phyloP scores from a whole-genome alignment of 805 yeast genomes.

The Candida qinlingensis region DNA sequence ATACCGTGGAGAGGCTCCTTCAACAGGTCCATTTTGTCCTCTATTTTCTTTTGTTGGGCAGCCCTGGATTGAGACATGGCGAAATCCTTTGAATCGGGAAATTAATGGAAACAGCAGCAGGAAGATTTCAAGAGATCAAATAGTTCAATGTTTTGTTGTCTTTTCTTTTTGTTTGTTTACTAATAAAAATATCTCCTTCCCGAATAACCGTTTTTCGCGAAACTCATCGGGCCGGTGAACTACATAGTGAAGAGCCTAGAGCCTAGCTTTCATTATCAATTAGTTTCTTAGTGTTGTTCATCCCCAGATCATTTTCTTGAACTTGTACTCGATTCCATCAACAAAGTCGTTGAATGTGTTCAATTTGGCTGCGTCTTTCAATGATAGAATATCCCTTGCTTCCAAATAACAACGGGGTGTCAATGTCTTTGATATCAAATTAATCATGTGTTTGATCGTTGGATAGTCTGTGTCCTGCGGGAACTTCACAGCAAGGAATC shows the following conservation, averaged over 20 bases:
- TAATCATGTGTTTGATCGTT: slow-evolving; percentile 20
- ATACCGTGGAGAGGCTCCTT: slow-evolving; percentile 74
- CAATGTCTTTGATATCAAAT: slow-evolving; percentile 22
- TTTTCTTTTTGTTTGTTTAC: not conserved
- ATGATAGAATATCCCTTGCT: slow-evolving; percentile 29
- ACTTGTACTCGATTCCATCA: slow-evolving; percentile 29
- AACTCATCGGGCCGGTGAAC: no score
- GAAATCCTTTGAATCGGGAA: no score
- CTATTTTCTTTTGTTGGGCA: slow-evolving; percentile 1
- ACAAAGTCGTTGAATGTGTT: slow-evolving; percentile 26
- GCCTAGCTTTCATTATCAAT: no score
- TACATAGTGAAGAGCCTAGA: no score
- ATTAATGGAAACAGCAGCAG: no score
- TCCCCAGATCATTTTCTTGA: slow-evolving; percentile 37
- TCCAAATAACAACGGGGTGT: slow-evolving; percentile 18
- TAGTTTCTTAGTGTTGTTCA: no score
- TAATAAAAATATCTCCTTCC: not conserved
- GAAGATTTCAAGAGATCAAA: no score
- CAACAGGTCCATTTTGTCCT: slow-evolving; percentile 47
- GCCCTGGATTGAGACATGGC: no score
- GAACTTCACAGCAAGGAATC: slow-evolving; percentile 19
- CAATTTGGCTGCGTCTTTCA: slow-evolving; percentile 30
- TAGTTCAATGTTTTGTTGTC: no score
- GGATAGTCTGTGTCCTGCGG: slow-evolving; percentile 22
- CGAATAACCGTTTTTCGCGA: not conserved